Conservation (phyloP, 2,329 filamentous ascomycete species). For the Alternaria viburni region DNA sequence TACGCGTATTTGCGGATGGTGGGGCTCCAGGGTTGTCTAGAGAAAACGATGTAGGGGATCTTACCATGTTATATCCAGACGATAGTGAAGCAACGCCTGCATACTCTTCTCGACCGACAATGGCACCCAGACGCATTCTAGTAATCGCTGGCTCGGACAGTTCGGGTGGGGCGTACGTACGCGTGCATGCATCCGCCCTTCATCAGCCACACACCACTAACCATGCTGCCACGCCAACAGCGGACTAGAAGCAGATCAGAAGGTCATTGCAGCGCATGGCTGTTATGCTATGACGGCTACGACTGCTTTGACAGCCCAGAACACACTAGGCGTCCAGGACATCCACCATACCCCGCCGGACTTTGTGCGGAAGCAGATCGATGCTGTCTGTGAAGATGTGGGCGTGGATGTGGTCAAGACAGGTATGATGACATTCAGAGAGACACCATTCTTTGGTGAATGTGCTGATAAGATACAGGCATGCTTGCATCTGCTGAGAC, state of each 20-base stretch:
- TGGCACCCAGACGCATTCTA: constrained; percentile 64
- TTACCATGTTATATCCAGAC: constrained; percentile 1
- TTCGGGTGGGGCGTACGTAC: constrained; percentile 85
- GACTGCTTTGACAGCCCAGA: constrained; percentile 93
- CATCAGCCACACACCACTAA: constrained; percentile 25
- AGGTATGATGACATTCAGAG: constrained; percentile 58
- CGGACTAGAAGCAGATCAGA: constrained; percentile 94
- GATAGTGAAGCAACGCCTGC: not conserved
- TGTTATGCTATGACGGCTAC: constrained; percentile 97
- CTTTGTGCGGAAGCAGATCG: constrained; percentile 85
- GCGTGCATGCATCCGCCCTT: constrained; percentile 38
- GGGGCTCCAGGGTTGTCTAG: constrained; percentile 20
- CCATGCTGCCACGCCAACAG: constrained; percentile 54
- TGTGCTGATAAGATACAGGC: constrained; percentile 57
- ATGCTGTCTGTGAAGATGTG: constrained; percentile 82
- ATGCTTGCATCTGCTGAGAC: constrained; percentile 81
- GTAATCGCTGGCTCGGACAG: constrained; percentile 89
- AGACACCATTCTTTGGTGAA: not conserved
- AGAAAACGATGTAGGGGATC: constrained; percentile 3
- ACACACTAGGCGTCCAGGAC: constrained; percentile 81
- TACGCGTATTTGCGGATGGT: constrained; percentile 34
- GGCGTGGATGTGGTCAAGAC: constrained; percentile 91
- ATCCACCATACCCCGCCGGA: constrained; percentile 79
- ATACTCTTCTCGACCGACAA: constrained; percentile 7
- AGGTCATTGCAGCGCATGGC: constrained; percentile 88